Evolutionary conservation across 192 early-diverging fungal genomes (phyloP).

Genomic region (Backusella macrospora): DNA sequence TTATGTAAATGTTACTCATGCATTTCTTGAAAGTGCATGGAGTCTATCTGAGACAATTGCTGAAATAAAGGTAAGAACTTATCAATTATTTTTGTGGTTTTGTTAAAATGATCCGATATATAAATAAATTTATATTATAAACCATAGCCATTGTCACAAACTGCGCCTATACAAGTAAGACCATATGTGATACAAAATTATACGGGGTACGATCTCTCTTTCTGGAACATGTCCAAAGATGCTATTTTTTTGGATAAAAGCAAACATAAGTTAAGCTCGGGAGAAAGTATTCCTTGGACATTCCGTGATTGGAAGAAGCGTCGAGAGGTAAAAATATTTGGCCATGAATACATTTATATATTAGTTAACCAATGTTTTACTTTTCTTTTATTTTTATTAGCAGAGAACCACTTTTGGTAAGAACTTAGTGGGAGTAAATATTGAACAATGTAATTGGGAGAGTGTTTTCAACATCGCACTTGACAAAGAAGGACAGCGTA

Average conservation of each 20-base stretch:
- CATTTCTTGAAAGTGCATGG: conserved; percentile 54
- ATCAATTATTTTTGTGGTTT: background rate
- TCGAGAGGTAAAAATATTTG: conserved; percentile 57
- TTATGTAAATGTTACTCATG: conserved; percentile 75
- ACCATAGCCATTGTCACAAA: conserved; percentile 27
- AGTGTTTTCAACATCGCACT: conserved; percentile 71
- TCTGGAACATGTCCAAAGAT: conserved; percentile 68
- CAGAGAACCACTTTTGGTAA: conserved; percentile 21
- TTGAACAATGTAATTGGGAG: conserved; percentile 65
- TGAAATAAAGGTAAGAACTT: conserved; percentile 35
- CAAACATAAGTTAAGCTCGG: conserved; percentile 54
- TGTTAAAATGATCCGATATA: no score
- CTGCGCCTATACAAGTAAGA: conserved; percentile 17
- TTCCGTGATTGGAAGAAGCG: conserved; percentile 83
- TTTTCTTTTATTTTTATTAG: no score
- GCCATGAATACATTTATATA: background rate
- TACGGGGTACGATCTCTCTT: conserved; percentile 74
- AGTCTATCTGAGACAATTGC: conserved; percentile 44
- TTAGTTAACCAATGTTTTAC: background rate
- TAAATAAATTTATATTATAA: no score
- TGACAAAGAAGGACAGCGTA: conserved; percentile 70
- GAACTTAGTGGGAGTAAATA: conserved; percentile 61
- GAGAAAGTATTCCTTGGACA: conserved; percentile 70
- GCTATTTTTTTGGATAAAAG: conserved; percentile 48
- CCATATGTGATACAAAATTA: conserved; percentile 80